Conservation (phyloP, 2,329 filamentous ascomycete genomes). For the Coniochaeta ligniaria region DNA sequence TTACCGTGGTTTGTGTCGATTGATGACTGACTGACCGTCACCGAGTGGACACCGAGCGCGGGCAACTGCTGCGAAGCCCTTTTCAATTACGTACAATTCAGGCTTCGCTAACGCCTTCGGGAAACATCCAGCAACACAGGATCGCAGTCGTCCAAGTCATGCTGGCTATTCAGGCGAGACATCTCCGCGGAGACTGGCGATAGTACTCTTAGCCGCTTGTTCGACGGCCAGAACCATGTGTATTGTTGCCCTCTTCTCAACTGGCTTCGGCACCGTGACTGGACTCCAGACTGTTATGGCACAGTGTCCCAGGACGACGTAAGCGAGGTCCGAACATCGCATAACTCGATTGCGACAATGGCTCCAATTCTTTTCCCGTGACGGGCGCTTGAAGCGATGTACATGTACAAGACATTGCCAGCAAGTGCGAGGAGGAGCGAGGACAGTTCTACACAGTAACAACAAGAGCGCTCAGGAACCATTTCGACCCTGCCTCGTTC, state of each 20-base stretch:
- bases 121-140: conserved; percentile 10
- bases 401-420: background rate
- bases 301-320: background rate
- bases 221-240: background rate
- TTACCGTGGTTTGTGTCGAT: background rate
- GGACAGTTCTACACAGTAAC: background rate
- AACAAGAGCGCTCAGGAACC: background rate
- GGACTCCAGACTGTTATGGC: background rate
- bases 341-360: background rate
- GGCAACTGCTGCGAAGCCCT: conserved; percentile 1
- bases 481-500: background rate
- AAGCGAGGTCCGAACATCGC: background rate
- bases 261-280: background rate
- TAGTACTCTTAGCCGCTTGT: background rate
- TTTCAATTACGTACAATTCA: conserved; percentile 24
- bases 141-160: conserved; percentile 4
- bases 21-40: background rate
- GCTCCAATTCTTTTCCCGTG: background rate
- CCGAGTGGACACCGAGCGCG: background rate
- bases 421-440: too few relatives aligned
- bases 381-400: background rate
- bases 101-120: background rate
- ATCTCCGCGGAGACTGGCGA: conserved; percentile 17
- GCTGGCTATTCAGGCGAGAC: conserved; percentile 1
- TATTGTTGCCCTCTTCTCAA: background rate